Percentiles rank a stretch among this genome's conserved stretches.
phyloP scores from a whole-genome alignment of 108 stramenopile species.

The Skeletonema menzelii region DNA sequence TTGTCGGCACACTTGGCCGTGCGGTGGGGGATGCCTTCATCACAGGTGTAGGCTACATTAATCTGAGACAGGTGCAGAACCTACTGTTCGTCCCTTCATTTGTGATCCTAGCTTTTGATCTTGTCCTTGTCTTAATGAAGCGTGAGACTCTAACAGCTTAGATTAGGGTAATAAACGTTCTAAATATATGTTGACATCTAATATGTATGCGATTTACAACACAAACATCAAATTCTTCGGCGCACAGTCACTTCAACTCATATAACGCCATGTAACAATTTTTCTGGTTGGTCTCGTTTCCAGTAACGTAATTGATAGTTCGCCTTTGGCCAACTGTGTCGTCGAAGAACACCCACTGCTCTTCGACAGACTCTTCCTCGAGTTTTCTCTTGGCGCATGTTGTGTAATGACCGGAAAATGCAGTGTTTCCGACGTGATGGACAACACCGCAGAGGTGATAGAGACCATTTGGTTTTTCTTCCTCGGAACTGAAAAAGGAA shows the following conservation, averaged over 20 bases:
- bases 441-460: slow-evolving; percentile 65
- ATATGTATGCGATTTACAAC: background rate
- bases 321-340: slow-evolving; percentile 37
- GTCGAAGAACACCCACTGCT: slow-evolving; percentile 53
- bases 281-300: slow-evolving; percentile 38
- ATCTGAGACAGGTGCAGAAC: slow-evolving; percentile 67
- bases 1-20: slow-evolving; percentile 71
- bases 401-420: slow-evolving; percentile 76
- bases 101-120: slow-evolving; percentile 49
- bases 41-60: slow-evolving; percentile 53
- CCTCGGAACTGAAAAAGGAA: slow-evolving; percentile 14
- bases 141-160: slow-evolving; percentile 67
- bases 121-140: slow-evolving; percentile 54
- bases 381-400: slow-evolving; percentile 47
- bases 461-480: slow-evolving; percentile 2
- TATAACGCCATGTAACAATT: slow-evolving; percentile 53
- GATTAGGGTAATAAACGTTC: slow-evolving; percentile 12
- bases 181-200: slow-evolving; percentile 5
- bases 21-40: slow-evolving; percentile 75
- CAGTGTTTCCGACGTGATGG: slow-evolving; percentile 69
- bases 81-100: slow-evolving; percentile 68
- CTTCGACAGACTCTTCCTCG: slow-evolving; percentile 14
- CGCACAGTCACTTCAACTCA: slow-evolving; percentile 19
- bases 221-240: background rate
- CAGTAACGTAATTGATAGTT: slow-evolving; percentile 36